phyloP scores from a whole-genome alignment of 257 asterid species.

The Catharanthus roseus region DNA sequence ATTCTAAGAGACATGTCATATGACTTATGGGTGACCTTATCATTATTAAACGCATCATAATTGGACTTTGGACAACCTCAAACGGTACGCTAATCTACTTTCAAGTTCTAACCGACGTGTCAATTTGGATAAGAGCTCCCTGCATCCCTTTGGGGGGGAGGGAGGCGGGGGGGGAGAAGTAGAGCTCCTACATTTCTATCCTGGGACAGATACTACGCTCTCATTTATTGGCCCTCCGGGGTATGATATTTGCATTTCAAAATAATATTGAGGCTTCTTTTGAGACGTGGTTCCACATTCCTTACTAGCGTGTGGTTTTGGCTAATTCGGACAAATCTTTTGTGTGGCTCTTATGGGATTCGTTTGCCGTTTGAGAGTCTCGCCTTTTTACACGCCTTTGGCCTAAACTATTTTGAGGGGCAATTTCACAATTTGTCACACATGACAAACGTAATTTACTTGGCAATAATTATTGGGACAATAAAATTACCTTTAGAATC shows the following conservation, averaged over 20 bases:
- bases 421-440: background rate
- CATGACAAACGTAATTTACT: no score
- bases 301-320: background rate
- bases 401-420: background rate
- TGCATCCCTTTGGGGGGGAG: no score
- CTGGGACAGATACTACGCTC: no score
- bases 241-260: no score
- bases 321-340: background rate
- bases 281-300: background rate
- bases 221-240: background rate
- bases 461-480: no score
- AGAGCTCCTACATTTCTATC: no score
- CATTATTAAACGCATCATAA: background rate
- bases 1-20: no score
- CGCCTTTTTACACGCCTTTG: background rate
- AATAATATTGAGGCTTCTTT: background rate
- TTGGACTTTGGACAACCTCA: background rate
- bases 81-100: no score
- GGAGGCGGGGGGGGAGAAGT: no score
- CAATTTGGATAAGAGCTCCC: background rate
- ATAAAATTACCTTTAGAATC: no score
- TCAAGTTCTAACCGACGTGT: background rate
- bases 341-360: background rate
- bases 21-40: background rate
- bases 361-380: background rate